Conservation (phyloP, 169 alveolate genomes). For the Plasmodium falciparum region DNA sequence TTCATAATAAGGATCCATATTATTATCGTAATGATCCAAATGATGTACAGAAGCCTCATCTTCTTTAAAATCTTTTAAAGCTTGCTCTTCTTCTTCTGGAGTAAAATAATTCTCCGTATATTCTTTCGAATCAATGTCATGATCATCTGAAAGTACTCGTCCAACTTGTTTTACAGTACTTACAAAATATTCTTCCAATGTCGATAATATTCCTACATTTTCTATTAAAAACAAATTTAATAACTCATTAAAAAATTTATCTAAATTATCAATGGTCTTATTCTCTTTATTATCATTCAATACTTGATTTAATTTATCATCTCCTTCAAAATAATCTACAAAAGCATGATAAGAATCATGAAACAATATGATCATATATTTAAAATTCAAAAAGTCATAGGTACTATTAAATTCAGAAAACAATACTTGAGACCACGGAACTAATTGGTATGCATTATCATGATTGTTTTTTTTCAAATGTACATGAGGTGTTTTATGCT, state of each 20-base stretch:
- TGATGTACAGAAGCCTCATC: too few species aligned
- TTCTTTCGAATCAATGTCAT: not conserved
- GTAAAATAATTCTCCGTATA: constrained; percentile 1
- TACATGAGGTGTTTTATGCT: not conserved
- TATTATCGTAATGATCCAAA: too few species aligned
- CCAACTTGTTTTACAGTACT: not conserved
- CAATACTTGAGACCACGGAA: constrained; percentile 34
- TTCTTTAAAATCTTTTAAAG: constrained; percentile 6
- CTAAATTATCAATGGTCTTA: constrained; percentile 15
- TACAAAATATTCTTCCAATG: not conserved
- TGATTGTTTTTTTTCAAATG: not conserved
- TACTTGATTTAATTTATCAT: constrained; percentile 1
- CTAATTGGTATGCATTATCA: not conserved
- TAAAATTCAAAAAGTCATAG: constrained; percentile 37
- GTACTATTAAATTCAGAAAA: constrained; percentile 26
- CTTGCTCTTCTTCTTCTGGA: constrained; percentile 3
- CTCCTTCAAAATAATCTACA: constrained; percentile 9
- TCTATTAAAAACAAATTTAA: constrained; percentile 12
- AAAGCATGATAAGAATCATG: constrained; percentile 2
- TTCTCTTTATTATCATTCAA: not conserved
- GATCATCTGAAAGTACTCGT: not conserved
- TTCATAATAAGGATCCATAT: too few species aligned
- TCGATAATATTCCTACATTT: not conserved
- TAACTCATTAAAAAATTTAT: constrained; percentile 40
- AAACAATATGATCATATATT: constrained; percentile 28